phyloP scores from a whole-genome alignment of 768 basidiomycete genomes.

The Leccinellum rugosiceps region DNA sequence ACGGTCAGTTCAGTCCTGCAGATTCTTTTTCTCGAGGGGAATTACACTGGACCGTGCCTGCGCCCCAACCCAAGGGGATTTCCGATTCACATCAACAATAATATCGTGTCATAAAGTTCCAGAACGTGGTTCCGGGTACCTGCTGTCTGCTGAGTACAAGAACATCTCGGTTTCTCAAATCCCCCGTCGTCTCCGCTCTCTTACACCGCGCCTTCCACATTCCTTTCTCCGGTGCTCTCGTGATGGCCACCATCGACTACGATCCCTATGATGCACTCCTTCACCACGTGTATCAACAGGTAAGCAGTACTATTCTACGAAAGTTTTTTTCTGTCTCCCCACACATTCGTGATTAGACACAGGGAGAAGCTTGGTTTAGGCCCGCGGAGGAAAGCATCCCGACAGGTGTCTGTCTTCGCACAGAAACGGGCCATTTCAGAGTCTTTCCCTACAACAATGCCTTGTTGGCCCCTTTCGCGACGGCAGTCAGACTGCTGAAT shows the following conservation, averaged over 20 bases:
- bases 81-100: not conserved
- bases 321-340: not conserved
- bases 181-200: slow-evolving; percentile 1
- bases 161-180: not conserved
- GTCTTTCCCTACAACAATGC: slow-evolving; percentile 82
- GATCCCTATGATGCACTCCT: slow-evolving; percentile 77
- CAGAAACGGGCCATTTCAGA: slow-evolving; percentile 64
- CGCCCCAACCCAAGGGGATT: not conserved
- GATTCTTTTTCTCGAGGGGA: not conserved
- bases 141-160: not conserved
- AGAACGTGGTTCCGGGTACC: not conserved
- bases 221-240: not conserved
- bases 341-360: slow-evolving; percentile 49
- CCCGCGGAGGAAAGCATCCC: slow-evolving; percentile 75
- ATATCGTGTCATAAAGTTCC: not conserved
- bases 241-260: slow-evolving; percentile 56
- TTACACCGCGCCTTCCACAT: slow-evolving; percentile 9
- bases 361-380: slow-evolving; percentile 83
- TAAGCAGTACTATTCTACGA: slow-evolving; percentile 26
- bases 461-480: slow-evolving; percentile 74
- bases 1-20: not conserved
- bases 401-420: slow-evolving; percentile 73
- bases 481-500: slow-evolving; percentile 68
- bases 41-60: slow-evolving; percentile 1
- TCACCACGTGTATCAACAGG: slow-evolving; percentile 76